A percentile compares a stretch with the other conserved stretches of the same genome.
Conservation (phyloP, 768 basidiomycete genomes). For the Pisolithus tinctorius region DNA sequence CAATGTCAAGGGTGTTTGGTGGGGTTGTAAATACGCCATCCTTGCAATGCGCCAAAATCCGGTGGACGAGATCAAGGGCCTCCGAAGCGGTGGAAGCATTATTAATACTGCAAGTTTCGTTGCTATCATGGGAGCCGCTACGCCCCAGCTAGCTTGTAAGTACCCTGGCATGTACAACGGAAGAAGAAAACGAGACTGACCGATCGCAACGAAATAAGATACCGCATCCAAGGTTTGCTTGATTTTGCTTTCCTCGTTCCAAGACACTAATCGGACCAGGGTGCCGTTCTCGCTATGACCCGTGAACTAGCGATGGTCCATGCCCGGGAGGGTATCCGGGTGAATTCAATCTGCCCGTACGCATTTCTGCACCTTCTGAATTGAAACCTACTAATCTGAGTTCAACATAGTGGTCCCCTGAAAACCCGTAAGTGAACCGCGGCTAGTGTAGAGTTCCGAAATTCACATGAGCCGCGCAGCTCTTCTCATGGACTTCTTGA, state of each 20-base stretch:
- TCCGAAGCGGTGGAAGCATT: conserved; percentile 82
- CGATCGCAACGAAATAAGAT: conserved; percentile 39
- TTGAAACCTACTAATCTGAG: background rate
- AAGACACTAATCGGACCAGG: conserved; percentile 36
- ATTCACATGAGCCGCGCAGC: conserved; percentile 38
- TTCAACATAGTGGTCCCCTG: conserved; percentile 68
- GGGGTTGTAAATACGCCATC: conserved; percentile 97
- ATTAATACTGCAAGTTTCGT: conserved; percentile 99
- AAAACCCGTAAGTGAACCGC: conserved; percentile 68
- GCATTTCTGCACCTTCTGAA: conserved; percentile 23
- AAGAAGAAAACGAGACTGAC: background rate
- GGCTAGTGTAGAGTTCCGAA: background rate
- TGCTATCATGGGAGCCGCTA: conserved; percentile 91
- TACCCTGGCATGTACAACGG: background rate
- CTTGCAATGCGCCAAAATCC: conserved; percentile 93
- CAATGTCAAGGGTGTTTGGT: conserved; percentile 99
- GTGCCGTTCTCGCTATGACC: conserved; percentile 97
- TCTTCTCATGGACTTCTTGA: conserved; percentile 95
- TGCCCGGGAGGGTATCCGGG: conserved; percentile 91
- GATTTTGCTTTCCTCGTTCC: background rate
- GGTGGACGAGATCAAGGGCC: conserved; percentile 70
- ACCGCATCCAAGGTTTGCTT: conserved; percentile 81
- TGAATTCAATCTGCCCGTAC: conserved; percentile 96
- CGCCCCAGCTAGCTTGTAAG: conserved; percentile 95
- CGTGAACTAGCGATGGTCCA: conserved; percentile 97